These are phyloP conservation scores for Ehretia macrophylla DNA, from an alignment of 257 asterid species.

Conservation along the genomic window DNA sequence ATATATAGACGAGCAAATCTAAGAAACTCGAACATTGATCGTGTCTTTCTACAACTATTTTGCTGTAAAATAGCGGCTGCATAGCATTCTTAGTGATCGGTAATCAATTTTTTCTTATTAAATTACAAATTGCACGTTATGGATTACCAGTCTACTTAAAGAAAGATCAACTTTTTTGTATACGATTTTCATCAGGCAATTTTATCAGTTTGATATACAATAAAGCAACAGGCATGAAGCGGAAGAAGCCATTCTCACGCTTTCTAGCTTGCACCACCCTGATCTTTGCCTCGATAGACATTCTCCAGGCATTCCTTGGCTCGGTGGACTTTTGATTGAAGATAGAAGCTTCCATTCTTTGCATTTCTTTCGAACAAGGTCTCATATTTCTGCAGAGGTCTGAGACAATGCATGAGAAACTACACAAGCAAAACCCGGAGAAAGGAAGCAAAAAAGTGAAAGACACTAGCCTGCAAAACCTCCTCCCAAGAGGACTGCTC, in stretches of 20 bases:
- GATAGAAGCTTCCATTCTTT: constrained; percentile 44
- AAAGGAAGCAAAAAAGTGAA: neutral
- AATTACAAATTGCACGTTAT: neutral
- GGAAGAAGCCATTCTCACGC: neutral
- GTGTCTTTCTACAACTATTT: too few species aligned
- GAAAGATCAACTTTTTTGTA: constrained; percentile 1
- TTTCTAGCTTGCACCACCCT: constrained; percentile 2
- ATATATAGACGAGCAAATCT: too few species aligned
- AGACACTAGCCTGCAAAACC: constrained; percentile 40
- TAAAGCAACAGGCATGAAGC: neutral
- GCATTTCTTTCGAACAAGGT: constrained; percentile 42
- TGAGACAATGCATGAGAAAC: neutral
- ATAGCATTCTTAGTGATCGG: too few species aligned
- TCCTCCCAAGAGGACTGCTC: constrained; percentile 77
- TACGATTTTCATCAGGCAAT: neutral
- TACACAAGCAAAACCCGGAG: neutral
- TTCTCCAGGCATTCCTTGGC: constrained; percentile 44
- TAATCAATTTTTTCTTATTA: too few species aligned
- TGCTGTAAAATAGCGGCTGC: too few species aligned
- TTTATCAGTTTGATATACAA: constrained; percentile 2
- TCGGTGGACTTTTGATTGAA: constrained; percentile 49
- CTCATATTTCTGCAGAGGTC: constrained; percentile 32
- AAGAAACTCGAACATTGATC: too few species aligned
- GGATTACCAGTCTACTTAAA: neutral
- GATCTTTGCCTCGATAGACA: constrained; percentile 21